A percentile compares a stretch with the other conserved stretches of the same genome.
These are phyloP conservation scores for Naganishia randhawae DNA, from an alignment of 768 basidiomycete genomes.

Conservation along the genomic window DNA sequence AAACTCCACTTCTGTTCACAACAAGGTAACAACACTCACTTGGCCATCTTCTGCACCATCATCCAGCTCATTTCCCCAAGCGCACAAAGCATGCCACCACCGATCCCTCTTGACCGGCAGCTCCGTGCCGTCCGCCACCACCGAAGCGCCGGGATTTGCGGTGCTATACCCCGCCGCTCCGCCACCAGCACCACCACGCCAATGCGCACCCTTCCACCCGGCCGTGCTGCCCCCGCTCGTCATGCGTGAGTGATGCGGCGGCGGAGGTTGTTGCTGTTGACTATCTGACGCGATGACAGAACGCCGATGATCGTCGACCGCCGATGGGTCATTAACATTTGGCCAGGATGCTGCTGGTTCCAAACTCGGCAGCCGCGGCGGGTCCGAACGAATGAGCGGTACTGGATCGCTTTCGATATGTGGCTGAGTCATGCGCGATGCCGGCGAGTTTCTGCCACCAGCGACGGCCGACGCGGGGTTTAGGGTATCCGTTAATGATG, in stretches of 20 bases:
- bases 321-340: background rate
- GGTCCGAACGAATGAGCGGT: background rate
- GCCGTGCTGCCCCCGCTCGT: background rate
- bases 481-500: background rate
- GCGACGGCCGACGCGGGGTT: slow-evolving; percentile 5
- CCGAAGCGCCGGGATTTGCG: background rate
- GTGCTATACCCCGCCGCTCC: slow-evolving; percentile 9
- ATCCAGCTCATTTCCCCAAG: slow-evolving; percentile 49
- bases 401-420: slow-evolving; percentile 22
- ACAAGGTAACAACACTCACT: slow-evolving; percentile 17
- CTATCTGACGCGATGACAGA: no score
- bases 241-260: no score
- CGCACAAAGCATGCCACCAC: slow-evolving; percentile 51
- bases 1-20: background rate
- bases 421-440: slow-evolving; percentile 24
- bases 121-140: background rate
- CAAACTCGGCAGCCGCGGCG: no score
- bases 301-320: no score
- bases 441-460: background rate
- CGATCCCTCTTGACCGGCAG: slow-evolving; percentile 33
- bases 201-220: slow-evolving; percentile 24
- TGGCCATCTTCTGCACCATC: slow-evolving; percentile 43
- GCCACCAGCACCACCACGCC: slow-evolving; percentile 18
- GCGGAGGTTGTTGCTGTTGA: no score
- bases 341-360: no score